These are phyloP conservation scores for Alternaria dauci DNA, from an alignment of 2,329 filamentous ascomycete species.

Conservation along the genomic window DNA sequence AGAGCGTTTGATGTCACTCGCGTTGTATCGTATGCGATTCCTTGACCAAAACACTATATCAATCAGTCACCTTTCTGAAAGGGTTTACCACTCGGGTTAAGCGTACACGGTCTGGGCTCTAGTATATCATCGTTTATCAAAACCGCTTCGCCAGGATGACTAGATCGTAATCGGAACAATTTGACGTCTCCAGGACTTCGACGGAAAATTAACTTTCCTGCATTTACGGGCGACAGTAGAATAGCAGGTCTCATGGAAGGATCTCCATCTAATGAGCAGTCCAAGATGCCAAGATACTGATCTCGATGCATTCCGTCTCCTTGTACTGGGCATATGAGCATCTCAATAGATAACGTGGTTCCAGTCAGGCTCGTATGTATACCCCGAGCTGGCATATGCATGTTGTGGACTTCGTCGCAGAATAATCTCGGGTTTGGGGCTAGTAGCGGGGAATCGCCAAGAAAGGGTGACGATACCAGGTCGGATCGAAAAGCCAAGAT, in stretches of 20 bases:
- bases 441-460: background rate
- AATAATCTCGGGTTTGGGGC: background rate
- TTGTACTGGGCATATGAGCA: background rate
- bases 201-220: background rate
- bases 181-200: background rate
- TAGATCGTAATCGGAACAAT: background rate
- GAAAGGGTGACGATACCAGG: background rate
- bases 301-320: rapidly evolving
- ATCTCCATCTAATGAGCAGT: background rate
- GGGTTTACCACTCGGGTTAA: too few species aligned
- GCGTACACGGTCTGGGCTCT: too few species aligned
- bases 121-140: too few species aligned
- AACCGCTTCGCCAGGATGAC: too few species aligned
- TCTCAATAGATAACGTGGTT: background rate
- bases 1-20: background rate
- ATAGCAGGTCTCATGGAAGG: background rate
- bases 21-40: background rate
- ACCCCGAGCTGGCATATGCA: background rate
- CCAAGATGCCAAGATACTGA: background rate
- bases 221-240: background rate
- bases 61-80: too few species aligned
- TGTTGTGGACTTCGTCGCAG: background rate
- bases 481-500: background rate
- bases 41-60: background rate
- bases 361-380: background rate